Conservation (phyloP, 495 filamentous ascomycete genomes). For the Penicillium salamii region DNA sequence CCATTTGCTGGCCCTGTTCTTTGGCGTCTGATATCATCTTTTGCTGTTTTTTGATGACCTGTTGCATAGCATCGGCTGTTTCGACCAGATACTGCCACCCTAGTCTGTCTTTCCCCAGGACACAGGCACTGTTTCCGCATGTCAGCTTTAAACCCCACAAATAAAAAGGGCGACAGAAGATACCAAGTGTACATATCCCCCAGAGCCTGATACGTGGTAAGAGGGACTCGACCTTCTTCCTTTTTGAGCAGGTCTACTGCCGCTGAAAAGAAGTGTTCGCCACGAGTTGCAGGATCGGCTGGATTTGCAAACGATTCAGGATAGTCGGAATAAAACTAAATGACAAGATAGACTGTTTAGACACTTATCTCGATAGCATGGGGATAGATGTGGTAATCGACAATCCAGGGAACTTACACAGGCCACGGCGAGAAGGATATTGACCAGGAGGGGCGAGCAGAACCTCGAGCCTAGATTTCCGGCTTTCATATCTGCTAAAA, state of each 20-base stretch:
- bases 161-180: neutral
- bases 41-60: neutral
- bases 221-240: slow-evolving; percentile 10
- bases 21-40: slow-evolving; percentile 5
- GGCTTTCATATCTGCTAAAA: slow-evolving; percentile 33
- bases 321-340: slow-evolving; percentile 19
- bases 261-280: slow-evolving; percentile 18
- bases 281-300: slow-evolving; percentile 11
- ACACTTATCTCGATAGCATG: neutral
- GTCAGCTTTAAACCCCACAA: neutral
- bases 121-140: neutral
- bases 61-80: slow-evolving; percentile 1
- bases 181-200: slow-evolving; percentile 11
- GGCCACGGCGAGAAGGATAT: slow-evolving; percentile 37
- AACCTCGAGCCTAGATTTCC: slow-evolving; percentile 23
- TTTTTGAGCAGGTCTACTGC: slow-evolving; percentile 10
- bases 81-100: slow-evolving; percentile 13
- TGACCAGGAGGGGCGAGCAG: slow-evolving; percentile 45
- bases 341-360: neutral
- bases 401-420: slow-evolving; percentile 24
- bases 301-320: slow-evolving; percentile 15
- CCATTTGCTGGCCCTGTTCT: slow-evolving; percentile 1
- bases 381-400: neutral
- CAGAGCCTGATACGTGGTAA: slow-evolving; percentile 14
- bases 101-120: slow-evolving; percentile 18